Base-by-base conservation (phyloP, 2,329 filamentous ascomycete genomes). In the Colletotrichum sp. region DNA sequence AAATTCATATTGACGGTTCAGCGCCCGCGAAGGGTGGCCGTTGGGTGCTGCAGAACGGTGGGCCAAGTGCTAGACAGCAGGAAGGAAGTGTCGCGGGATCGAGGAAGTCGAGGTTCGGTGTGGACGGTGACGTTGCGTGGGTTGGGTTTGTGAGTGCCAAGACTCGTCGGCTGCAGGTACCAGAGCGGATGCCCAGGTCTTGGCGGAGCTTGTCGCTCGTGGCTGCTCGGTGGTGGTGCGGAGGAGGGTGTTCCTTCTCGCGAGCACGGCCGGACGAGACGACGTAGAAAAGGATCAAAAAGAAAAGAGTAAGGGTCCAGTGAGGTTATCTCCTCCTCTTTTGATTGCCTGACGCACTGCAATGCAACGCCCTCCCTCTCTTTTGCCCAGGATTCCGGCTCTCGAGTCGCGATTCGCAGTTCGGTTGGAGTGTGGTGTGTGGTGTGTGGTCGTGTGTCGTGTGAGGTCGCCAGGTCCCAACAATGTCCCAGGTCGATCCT, bases 1-100 rank as follows among this genome's bases (percentile, higher is more conserved):
- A 83, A 70, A 78, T 85, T 85, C 81, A 86, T 83, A 14, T 18
- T 67, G 64, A 39, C 74, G 70, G 57, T 61, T 60, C 48, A 52
- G 28, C 26, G 26, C 43, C 74, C 64, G 30, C 21, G 59, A 7
- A 14, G 24, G 32, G 26, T 32, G 52, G 64, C 48, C 63, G 48
- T 55, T 13, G 34, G 28, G 10, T 9, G 34, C 13, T 7, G 34
- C 32, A 63, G 39, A 52, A 52, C 2, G 13, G 43, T 36, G 36
- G 43, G 12, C 21, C 28, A 18, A 18, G 48, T 10, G 32, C 64
- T 8, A n/a, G 39, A 36, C 39, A 43, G 39, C 28, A 4, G 69
- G 18, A 57, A 68, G 7, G 43, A 52, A 2, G 43, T 52, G 43
- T 13, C 16, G 14, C 57, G 30, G 12, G 36, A 28, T 24, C 21